Conservation (phyloP, 106 monocot species). For the Phalaenopsis equestris region DNA sequence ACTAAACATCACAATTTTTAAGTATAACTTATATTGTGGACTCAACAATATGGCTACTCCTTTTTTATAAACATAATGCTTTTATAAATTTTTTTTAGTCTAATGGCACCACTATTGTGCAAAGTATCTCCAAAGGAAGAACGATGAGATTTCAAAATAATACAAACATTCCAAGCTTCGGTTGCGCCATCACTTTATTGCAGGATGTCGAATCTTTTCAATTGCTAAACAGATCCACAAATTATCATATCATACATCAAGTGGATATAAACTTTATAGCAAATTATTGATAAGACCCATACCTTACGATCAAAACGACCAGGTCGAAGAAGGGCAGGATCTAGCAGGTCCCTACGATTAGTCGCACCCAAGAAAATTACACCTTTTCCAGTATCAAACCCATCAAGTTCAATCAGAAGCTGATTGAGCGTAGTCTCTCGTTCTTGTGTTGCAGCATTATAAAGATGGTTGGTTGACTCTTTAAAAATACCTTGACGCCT, state of each 20-base stretch:
- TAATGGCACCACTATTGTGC: no score
- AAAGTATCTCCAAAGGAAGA: no score
- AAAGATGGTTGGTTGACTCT: conserved; percentile 63
- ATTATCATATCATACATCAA: background rate
- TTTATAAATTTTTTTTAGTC: no score
- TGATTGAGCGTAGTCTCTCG: conserved; percentile 88
- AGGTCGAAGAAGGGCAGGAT: conserved; percentile 88
- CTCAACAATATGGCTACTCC: no score
- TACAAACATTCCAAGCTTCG: no score
- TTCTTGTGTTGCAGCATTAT: conserved; percentile 88
- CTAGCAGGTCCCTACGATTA: conserved; percentile 83
- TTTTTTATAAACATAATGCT: no score
- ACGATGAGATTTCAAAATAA: no score
- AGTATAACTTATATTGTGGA: no score
- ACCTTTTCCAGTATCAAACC: conserved; percentile 88
- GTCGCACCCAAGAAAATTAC: conserved; percentile 91
- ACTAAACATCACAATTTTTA: no score
- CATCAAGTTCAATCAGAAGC: conserved; percentile 84
- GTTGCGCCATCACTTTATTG: no score
- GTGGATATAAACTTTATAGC: background rate
- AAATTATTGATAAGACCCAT: background rate
- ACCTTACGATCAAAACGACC: conserved; percentile 93
- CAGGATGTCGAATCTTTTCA: background rate
- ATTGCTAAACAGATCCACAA: background rate
- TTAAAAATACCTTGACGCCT: conserved; percentile 82